Conservation (phyloP, 805 yeast species). For the Yamadazyma scolyti region DNA sequence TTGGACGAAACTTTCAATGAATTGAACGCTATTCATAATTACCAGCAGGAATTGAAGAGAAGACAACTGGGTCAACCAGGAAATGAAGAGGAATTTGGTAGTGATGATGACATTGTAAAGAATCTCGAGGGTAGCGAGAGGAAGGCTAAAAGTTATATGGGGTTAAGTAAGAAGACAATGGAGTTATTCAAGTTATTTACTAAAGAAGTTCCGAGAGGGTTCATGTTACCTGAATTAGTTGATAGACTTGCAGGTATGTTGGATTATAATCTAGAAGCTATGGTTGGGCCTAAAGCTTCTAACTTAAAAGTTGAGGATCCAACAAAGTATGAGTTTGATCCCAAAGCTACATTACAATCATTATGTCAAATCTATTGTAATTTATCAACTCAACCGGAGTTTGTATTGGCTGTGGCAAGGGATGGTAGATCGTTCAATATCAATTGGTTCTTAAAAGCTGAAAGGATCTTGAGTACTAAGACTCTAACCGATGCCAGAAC, state of each 20-base stretch:
- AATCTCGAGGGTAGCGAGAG: constrained; percentile 63
- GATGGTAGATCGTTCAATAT: constrained; percentile 88
- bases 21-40: constrained; percentile 69
- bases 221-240: constrained; percentile 83
- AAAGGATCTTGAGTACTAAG: constrained; percentile 53
- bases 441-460: constrained; percentile 67
- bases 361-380: constrained; percentile 75
- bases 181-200: constrained; percentile 78
- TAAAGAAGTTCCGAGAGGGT: constrained; percentile 79
- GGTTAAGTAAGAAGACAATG: constrained; percentile 79
- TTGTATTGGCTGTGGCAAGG: constrained; percentile 76
- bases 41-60: constrained; percentile 60
- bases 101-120: constrained; percentile 56
- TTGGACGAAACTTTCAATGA: constrained; percentile 87
- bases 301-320: constrained; percentile 84
- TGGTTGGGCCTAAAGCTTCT: constrained; percentile 93
- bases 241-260: constrained; percentile 95
- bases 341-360: constrained; percentile 64
- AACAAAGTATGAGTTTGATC: constrained; percentile 77
- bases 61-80: constrained; percentile 35
- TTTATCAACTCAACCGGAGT: constrained; percentile 59
- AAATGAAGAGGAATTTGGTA: constrained; percentile 42
- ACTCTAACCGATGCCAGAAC: constrained; percentile 49
- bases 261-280: constrained; percentile 83
- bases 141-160: constrained; percentile 78